A percentile compares a stretch with the other conserved stretches of the same genome.
Conservation (phyloP, 2,329 filamentous ascomycete genomes). For the Beauveria varroae region DNA sequence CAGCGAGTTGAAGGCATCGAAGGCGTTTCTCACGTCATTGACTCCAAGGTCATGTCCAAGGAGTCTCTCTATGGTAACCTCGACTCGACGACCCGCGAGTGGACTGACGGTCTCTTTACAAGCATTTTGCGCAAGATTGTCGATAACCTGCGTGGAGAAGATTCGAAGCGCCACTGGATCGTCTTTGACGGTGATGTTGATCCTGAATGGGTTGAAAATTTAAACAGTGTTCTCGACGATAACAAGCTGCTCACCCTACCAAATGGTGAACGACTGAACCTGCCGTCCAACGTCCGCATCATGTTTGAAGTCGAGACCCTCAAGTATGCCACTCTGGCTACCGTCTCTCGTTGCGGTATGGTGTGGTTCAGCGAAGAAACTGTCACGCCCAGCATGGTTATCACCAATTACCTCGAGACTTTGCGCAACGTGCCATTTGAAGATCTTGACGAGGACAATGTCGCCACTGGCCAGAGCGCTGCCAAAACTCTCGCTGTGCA, state of each 20-base stretch:
- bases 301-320: slow-evolving; percentile 99
- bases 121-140: slow-evolving; percentile 97
- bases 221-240: slow-evolving; percentile 98
- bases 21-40: slow-evolving; percentile 93
- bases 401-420: slow-evolving; percentile 80
- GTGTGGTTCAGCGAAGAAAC: slow-evolving; percentile 99
- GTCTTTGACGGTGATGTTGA: slow-evolving; percentile 99
- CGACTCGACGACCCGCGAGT: slow-evolving; percentile 94
- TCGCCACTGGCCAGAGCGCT: slow-evolving; percentile 65
- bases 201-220: slow-evolving; percentile 98
- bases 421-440: slow-evolving; percentile 82
- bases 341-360: slow-evolving; percentile 99
- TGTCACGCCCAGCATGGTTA: slow-evolving; percentile 87
- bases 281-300: slow-evolving; percentile 91
- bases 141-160: slow-evolving; percentile 95
- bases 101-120: slow-evolving; percentile 97
- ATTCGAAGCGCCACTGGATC: slow-evolving; percentile 97
- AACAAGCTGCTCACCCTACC: slow-evolving; percentile 96
- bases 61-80: slow-evolving; percentile 93
- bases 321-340: slow-evolving; percentile 94
- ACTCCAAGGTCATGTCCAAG: slow-evolving; percentile 99
- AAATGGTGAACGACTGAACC: slow-evolving; percentile 93
- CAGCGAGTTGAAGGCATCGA: slow-evolving; percentile 88
- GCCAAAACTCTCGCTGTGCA: slow-evolving; percentile 76
- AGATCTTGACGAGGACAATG: slow-evolving; percentile 88